phyloP scores from a whole-genome alignment of 805 yeast genomes.

The Cyberlindnera suaveolens region DNA sequence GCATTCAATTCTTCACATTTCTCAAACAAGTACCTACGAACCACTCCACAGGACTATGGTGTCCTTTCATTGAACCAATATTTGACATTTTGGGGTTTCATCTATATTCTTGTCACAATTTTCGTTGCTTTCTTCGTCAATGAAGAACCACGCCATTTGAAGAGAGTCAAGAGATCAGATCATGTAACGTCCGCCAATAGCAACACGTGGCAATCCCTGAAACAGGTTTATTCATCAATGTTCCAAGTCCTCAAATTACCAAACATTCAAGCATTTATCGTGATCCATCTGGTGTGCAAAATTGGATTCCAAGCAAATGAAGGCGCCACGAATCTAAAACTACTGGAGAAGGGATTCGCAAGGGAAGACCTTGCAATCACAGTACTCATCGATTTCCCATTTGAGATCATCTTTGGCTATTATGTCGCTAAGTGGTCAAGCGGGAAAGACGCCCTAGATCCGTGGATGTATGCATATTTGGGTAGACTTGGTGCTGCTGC shows the following conservation, averaged over 20 bases:
- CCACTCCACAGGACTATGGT: constrained; percentile 55
- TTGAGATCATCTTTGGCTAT: constrained; percentile 91
- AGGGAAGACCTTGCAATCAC: constrained; percentile 92
- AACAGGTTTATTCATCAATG: constrained; percentile 59
- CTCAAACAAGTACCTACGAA: constrained; percentile 77
- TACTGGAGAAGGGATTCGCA: constrained; percentile 85
- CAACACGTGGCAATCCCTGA: constrained; percentile 28
- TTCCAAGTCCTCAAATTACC: constrained; percentile 59
- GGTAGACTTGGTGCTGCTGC: constrained; percentile 76
- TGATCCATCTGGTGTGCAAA: constrained; percentile 74
- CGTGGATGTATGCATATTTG: constrained; percentile 85
- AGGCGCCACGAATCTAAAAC: constrained; percentile 87
- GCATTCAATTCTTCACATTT: constrained; percentile 91
- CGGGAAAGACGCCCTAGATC: constrained; percentile 67
- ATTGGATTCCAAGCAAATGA: constrained; percentile 95
- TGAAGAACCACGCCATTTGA: constrained; percentile 61
- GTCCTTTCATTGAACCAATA: constrained; percentile 69
- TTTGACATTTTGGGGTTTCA: constrained; percentile 69
- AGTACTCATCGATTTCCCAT: constrained; percentile 91
- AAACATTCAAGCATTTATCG: constrained; percentile 66
- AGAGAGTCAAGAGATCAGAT: constrained; percentile 25
- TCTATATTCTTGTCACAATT: constrained; percentile 62
- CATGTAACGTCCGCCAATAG: constrained; percentile 21
- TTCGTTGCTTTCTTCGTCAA: constrained; percentile 52
- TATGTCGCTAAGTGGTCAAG: constrained; percentile 94